Base-by-base conservation (phyloP, 192 early-diverging fungal genomes). In the Coemansia sp. region DNA sequence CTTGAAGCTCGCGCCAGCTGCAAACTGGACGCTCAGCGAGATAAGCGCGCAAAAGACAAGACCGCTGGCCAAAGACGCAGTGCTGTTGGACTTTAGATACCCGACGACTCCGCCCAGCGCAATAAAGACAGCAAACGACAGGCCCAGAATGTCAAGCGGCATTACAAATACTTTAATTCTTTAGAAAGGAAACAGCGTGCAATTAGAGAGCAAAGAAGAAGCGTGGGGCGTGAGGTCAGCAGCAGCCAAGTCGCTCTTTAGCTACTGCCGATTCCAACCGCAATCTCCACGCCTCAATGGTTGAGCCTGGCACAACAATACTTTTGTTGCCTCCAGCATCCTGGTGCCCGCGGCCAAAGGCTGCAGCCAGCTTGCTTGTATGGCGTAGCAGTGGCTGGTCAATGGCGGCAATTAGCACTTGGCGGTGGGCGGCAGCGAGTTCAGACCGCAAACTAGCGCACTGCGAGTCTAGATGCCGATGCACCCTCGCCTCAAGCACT, bases 1-100 rank as follows among this genome's bases (percentile, higher is more conserved):
- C 40, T 56, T 57, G 4, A 63, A 52, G 10, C 13, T n/a, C 21
- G 61, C 32, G 8, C 54, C 49, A 7, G 49, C 54, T 0, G 64
- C 70, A 15, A 62, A 47, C 45, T 74, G 70, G 4, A 52, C 46
- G 51, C 59, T 59, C 11, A 74, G 42, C 14, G 59, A 52, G 17
- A 74, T 58, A 19, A 74, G 70, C 26, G 54, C 58, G 17, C 70
- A 63, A 46, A 74, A 74, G 4, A 58, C 40, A 10, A 74, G 56
- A 0, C 70, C 70, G 52, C 59, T 67, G 10, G 58, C 64, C 9
- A 74, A 64, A 23, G 70, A 74, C 17, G 63, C 64, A 2, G 49
- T 40, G 26, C 70, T 74, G 63, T 31, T 33, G 4, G 70, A 65
- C 45, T 74, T 74, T n/a, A 67, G 41, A 19, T 61, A 66, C 1